Conservation (phyloP, 148 eudicot species). For the Rhododendron simsii region DNA sequence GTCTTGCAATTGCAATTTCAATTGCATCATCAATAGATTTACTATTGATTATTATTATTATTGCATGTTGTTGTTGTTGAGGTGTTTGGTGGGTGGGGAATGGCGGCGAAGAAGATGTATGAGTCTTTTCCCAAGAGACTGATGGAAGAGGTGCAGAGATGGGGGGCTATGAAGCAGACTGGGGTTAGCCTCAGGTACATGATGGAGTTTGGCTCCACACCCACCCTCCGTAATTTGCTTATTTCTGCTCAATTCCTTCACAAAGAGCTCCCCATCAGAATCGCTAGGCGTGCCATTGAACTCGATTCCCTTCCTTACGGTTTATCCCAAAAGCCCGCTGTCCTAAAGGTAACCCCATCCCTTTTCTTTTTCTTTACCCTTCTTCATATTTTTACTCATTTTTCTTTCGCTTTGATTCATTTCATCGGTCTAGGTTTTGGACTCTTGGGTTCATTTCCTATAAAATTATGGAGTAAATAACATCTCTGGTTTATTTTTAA, state of each 20-base stretch:
- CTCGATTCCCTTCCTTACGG: constrained; percentile 81
- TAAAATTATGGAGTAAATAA: background rate
- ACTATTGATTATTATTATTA: too few species aligned
- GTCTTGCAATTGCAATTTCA: background rate
- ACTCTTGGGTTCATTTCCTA: background rate
- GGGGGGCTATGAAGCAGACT: constrained; percentile 69
- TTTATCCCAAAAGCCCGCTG: constrained; percentile 75
- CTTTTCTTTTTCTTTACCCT: background rate
- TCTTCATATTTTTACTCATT: background rate
- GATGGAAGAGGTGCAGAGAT: constrained; percentile 61
- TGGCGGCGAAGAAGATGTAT: constrained; percentile 63
- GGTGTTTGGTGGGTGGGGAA: background rate
- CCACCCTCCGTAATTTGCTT: constrained; percentile 54
- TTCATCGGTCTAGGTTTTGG: background rate
- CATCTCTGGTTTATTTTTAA: background rate
- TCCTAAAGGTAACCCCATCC: constrained; percentile 45
- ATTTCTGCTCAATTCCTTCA: constrained; percentile 85
- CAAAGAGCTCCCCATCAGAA: constrained; percentile 79
- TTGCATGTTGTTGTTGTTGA: background rate
- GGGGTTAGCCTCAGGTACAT: constrained; percentile 84
- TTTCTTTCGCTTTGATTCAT: background rate
- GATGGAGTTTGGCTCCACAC: constrained; percentile 87
- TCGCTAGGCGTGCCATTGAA: constrained; percentile 68
- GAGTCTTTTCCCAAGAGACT: constrained; percentile 51
- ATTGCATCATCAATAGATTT: too few species aligned